Conservation (phyloP, 2,329 filamentous ascomycete genomes). For the Hirsutella thompsonii region DNA sequence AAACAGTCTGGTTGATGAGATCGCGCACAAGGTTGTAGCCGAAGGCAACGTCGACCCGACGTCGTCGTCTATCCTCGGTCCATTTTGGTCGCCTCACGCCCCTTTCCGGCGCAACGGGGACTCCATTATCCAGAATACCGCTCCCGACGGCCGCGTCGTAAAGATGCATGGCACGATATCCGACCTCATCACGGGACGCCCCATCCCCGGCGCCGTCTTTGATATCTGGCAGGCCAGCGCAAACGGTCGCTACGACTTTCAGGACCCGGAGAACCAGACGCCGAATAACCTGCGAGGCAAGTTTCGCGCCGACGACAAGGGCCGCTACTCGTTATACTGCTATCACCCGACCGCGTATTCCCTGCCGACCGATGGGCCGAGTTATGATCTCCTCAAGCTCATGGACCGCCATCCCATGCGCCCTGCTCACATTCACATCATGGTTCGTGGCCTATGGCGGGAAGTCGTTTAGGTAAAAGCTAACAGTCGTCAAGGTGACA, state of each 20-base stretch:
- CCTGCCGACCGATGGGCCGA: conserved; percentile 48
- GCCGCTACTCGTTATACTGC: conserved; percentile 63
- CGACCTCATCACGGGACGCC: conserved; percentile 52
- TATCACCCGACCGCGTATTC: conserved; percentile 63
- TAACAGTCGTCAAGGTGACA: conserved; percentile 23
- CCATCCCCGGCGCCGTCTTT: conserved; percentile 55
- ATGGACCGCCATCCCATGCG: conserved; percentile 37
- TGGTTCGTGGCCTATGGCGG: conserved; percentile 24
- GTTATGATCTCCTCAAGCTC: conserved; percentile 25
- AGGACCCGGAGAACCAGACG: conserved; percentile 57
- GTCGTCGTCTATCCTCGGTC: conserved; percentile 64
- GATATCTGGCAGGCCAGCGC: conserved; percentile 69
- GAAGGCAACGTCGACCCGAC: conserved; percentile 51
- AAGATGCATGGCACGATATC: conserved; percentile 58
- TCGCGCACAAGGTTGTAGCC: conserved; percentile 50
- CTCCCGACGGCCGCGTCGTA: conserved; percentile 44
- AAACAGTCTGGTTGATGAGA: conserved; percentile 42
- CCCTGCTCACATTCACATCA: conserved; percentile 38
- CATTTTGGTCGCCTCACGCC: conserved; percentile 66
- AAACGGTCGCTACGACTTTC: conserved; percentile 67
- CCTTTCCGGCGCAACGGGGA: conserved; percentile 57
- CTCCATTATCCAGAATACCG: conserved; percentile 51
- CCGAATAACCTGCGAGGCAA: conserved; percentile 68
- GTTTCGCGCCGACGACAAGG: conserved; percentile 57
- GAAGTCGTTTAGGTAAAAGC: no score